phyloP scores from a whole-genome alignment of 345 rosid species.

The Salix suchowensis region DNA sequence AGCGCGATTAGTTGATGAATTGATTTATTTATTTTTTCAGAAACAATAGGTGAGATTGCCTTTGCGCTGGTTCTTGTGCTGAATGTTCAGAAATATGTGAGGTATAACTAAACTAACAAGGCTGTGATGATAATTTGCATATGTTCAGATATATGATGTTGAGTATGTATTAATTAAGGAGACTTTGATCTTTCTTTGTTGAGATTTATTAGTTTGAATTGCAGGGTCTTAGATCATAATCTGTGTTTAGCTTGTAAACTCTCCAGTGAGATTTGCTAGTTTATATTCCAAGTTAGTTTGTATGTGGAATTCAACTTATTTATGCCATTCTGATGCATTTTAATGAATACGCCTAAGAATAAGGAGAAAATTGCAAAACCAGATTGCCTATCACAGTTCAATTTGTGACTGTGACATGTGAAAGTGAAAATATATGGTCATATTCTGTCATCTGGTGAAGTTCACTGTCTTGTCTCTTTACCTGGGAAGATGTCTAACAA shows the following conservation, averaged over 20 bases:
- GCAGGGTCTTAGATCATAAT: background rate
- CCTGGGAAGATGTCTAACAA: background rate
- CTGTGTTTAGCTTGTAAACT: background rate
- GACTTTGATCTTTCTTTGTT: background rate
- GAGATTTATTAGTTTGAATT: background rate
- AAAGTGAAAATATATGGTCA: background rate
- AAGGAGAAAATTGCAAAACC: background rate
- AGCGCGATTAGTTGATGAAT: constrained; percentile 3
- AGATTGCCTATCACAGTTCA: background rate
- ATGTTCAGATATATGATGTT: background rate
- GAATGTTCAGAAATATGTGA: background rate
- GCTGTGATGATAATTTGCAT: background rate
- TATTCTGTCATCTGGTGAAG: background rate
- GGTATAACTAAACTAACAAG: background rate
- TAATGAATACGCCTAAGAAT: background rate
- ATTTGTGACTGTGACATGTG: background rate
- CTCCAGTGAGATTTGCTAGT: background rate
- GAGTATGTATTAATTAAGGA: background rate
- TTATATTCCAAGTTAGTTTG: background rate
- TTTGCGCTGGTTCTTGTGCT: constrained; percentile 14
- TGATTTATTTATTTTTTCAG: background rate
- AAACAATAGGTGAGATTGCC: background rate
- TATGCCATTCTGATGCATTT: background rate
- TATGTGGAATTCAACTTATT: background rate
- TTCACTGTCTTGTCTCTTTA: background rate